Conservation (phyloP, 2,329 filamentous ascomycete species). For the Amauroascus verrucosus region DNA sequence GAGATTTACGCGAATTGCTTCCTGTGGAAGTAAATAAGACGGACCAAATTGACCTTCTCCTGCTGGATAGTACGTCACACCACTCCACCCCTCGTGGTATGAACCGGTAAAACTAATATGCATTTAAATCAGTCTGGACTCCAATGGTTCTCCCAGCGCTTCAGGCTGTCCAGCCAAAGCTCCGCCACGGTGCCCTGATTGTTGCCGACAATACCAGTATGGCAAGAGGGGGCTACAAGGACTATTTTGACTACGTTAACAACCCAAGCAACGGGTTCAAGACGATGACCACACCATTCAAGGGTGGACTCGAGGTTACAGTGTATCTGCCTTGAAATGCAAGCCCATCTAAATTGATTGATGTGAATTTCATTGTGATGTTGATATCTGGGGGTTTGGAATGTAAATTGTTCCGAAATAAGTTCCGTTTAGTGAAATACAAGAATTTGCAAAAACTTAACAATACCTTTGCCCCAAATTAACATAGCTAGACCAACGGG, state of each 20-base stretch:
- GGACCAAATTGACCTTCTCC: constrained; percentile 43
- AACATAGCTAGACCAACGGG: not conserved
- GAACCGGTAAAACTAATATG: not conserved
- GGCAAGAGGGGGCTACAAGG: constrained; percentile 35
- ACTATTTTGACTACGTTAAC: constrained; percentile 41
- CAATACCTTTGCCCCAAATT: not conserved
- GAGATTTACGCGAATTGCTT: constrained; percentile 49
- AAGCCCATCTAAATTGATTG: not conserved
- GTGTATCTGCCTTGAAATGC: constrained; percentile 25
- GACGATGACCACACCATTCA: constrained; percentile 41
- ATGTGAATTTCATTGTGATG: not conserved
- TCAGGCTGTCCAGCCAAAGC: constrained; percentile 36
- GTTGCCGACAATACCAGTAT: constrained; percentile 42
- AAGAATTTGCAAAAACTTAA: not conserved
- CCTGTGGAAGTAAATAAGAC: constrained; percentile 36
- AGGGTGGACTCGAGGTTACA: constrained; percentile 40
- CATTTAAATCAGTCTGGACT: constrained; percentile 43
- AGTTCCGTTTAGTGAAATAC: not conserved
- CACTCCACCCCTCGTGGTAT: not conserved
- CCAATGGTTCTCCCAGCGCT: constrained; percentile 45
- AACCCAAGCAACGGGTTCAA: constrained; percentile 42
- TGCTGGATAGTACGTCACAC: constrained; percentile 49
- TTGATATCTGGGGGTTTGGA: no score
- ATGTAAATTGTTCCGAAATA: not conserved
- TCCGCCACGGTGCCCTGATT: constrained; percentile 41